phyloP scores from a whole-genome alignment of 805 yeast species.

The Candida michaelii region DNA sequence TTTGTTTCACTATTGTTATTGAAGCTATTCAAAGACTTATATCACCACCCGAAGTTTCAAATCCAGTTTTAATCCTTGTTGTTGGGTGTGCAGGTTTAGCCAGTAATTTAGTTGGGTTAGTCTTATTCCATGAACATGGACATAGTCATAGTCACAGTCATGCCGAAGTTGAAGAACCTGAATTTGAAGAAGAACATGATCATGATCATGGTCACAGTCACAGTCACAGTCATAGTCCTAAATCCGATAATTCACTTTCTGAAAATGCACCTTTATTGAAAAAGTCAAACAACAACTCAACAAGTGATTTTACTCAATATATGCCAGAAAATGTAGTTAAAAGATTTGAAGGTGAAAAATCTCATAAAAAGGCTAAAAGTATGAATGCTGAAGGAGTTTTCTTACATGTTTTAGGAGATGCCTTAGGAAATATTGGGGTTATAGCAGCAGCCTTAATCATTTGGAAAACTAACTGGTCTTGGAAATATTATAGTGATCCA shows the following conservation, averaged over 20 bases:
- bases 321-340: slow-evolving; percentile 50
- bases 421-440: slow-evolving; percentile 92
- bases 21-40: slow-evolving; percentile 91
- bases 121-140: slow-evolving; percentile 79
- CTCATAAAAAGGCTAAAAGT: slow-evolving; percentile 51
- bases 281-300: slow-evolving; percentile 8
- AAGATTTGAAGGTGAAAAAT: slow-evolving; percentile 26
- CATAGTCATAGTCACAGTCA: slow-evolving; percentile 40
- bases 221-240: slow-evolving; percentile 24
- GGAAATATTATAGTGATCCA: slow-evolving; percentile 90
- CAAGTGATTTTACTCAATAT: slow-evolving; percentile 29
- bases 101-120: slow-evolving; percentile 80
- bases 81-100: slow-evolving; percentile 84
- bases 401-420: slow-evolving; percentile 93
- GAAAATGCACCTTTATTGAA: slow-evolving; percentile 9
- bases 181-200: slow-evolving; percentile 12
- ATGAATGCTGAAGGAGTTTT: slow-evolving; percentile 97
- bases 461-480: slow-evolving; percentile 88
- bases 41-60: slow-evolving; percentile 73
- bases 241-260: background rate
- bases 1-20: slow-evolving; percentile 86
- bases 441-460: slow-evolving; percentile 85
- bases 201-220: slow-evolving; percentile 28
- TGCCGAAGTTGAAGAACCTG: slow-evolving; percentile 32
- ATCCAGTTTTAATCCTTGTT: slow-evolving; percentile 76